A percentile compares a stretch with the other conserved stretches of the same genome.
Evolutionary conservation across 352 stramenopile genomes (phyloP).

Genomic region (Phytophthora sansomeana): DNA sequence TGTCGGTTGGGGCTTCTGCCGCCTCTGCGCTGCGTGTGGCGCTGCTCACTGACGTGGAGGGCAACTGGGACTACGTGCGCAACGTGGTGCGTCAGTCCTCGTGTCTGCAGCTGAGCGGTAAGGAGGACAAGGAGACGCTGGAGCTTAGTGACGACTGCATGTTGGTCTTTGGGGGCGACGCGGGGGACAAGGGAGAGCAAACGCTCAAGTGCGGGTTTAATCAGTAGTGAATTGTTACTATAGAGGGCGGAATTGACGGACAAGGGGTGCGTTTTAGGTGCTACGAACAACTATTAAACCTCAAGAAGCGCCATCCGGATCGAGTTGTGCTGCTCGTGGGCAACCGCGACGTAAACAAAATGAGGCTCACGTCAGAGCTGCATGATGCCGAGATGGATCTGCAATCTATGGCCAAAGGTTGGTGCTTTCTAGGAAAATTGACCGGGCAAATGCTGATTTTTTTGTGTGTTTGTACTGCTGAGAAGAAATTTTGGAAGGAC

Average conservation of each 20-base stretch:
- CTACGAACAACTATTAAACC: constrained; percentile 82
- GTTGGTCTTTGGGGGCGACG: constrained; percentile 93
- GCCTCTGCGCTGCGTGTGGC: constrained; percentile 51
- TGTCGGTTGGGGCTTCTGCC: not conserved
- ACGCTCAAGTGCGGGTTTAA: constrained; percentile 72
- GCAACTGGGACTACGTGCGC: constrained; percentile 83
- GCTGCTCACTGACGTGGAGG: constrained; percentile 83
- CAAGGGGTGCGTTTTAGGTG: constrained; percentile 41
- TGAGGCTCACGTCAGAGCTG: constrained; percentile 88
- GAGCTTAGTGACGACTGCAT: constrained; percentile 74
- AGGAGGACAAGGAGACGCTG: constrained; percentile 41
- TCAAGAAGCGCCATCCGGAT: constrained; percentile 90
- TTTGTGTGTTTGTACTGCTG: constrained; percentile 5
- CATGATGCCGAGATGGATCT: constrained; percentile 77
- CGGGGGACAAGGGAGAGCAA: constrained; percentile 91
- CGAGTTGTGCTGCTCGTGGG: constrained; percentile 93
- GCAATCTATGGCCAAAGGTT: constrained; percentile 64
- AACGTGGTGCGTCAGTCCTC: constrained; percentile 67
- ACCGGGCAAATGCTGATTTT: not conserved
- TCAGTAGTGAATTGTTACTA: not conserved
- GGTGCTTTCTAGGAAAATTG: not conserved
- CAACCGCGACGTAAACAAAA: constrained; percentile 96
- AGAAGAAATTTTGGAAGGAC: constrained; percentile 75
- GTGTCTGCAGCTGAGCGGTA: constrained; percentile 57
- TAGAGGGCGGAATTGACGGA: not conserved